Conservation (phyloP, 805 yeast genomes). For the Yarrowia yakushimensis region DNA sequence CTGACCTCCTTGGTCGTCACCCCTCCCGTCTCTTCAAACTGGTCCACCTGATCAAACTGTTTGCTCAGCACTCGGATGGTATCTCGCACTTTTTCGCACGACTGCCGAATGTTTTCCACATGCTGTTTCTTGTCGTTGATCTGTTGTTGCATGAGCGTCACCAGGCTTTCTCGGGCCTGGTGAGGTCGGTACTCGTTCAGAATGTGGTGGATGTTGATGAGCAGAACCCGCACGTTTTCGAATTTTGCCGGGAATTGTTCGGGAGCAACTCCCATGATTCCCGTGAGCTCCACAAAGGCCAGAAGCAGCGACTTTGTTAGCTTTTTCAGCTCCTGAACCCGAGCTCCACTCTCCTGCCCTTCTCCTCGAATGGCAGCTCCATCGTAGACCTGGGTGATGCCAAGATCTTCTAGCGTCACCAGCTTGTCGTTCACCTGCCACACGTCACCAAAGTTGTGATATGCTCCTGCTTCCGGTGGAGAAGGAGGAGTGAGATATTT, state of each 20-base stretch:
- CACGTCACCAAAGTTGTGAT: conserved; percentile 82
- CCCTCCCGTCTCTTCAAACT: conserved; percentile 14
- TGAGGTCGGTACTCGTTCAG: conserved; percentile 92
- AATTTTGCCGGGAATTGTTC: conserved; percentile 57
- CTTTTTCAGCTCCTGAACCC: conserved; percentile 72
- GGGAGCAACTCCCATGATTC: conserved; percentile 73
- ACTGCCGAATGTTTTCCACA: conserved; percentile 39
- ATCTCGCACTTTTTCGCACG: conserved; percentile 44
- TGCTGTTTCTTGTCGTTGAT: conserved; percentile 40
- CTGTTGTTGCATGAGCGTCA: conserved; percentile 67
- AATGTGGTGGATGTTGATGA: conserved; percentile 88
- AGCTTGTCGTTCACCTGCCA: conserved; percentile 78
- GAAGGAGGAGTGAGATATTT: conserved; percentile 36
- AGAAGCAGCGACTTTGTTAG: conserved; percentile 73
- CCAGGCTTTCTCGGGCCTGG: conserved; percentile 86
- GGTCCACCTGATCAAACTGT: conserved; percentile 28
- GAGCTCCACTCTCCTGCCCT: conserved; percentile 33
- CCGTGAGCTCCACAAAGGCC: conserved; percentile 78
- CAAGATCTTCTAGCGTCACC: conserved; percentile 71
- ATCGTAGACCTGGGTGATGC: conserved; percentile 68
- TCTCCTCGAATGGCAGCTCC: conserved; percentile 33
- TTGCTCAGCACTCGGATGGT: conserved; percentile 40
- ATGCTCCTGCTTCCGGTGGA: conserved; percentile 47
- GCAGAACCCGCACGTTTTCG: conserved; percentile 72
- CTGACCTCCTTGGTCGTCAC: conserved; percentile 21